Conservation (phyloP, 345 rosid species). For the Iberis pinnata region DNA sequence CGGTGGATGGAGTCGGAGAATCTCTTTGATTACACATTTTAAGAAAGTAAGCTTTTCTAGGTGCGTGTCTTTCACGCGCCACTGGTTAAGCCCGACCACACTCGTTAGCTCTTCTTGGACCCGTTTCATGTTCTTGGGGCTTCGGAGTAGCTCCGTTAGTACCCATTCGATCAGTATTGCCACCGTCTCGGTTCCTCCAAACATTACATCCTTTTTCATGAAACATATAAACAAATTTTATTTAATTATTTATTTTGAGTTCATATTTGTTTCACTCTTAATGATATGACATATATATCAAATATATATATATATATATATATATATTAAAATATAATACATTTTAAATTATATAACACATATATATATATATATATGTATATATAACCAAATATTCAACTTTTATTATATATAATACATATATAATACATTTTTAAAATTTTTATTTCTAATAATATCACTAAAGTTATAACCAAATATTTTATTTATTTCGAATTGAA, state of each 20-base stretch:
- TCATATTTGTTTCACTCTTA: too few species aligned
- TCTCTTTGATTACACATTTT: slow-evolving; percentile 67
- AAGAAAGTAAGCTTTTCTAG: slow-evolving; percentile 66
- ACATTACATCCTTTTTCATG: slow-evolving; percentile 69
- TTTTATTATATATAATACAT: too few species aligned
- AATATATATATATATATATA: too few species aligned
- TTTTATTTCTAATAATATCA: too few species aligned
- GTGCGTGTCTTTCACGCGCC: slow-evolving; percentile 66
- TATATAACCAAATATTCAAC: slow-evolving; percentile 11
- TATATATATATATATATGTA: too few species aligned
- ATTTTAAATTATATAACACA: too few species aligned
- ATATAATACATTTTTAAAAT: too few species aligned
- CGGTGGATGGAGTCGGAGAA: slow-evolving; percentile 88
- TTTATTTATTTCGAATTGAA: too few species aligned
- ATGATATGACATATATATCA: too few species aligned
- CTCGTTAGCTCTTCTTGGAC: slow-evolving; percentile 32
- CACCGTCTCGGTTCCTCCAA: slow-evolving; percentile 97
- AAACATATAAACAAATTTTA: too few species aligned
- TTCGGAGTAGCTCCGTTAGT: slow-evolving; percentile 68
- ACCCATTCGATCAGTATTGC: slow-evolving; percentile 97
- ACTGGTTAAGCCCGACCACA: slow-evolving; percentile 72
- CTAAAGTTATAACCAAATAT: too few species aligned
- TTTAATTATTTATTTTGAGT: too few species aligned
- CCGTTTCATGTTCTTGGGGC: slow-evolving; percentile 57
- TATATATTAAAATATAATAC: slow-evolving; percentile 13